A percentile compares a stretch with the other conserved stretches of the same genome.
These are phyloP conservation scores for Colletotrichum orchidophilum DNA, from an alignment of 2,329 filamentous ascomycete species.

Conservation along the genomic window DNA sequence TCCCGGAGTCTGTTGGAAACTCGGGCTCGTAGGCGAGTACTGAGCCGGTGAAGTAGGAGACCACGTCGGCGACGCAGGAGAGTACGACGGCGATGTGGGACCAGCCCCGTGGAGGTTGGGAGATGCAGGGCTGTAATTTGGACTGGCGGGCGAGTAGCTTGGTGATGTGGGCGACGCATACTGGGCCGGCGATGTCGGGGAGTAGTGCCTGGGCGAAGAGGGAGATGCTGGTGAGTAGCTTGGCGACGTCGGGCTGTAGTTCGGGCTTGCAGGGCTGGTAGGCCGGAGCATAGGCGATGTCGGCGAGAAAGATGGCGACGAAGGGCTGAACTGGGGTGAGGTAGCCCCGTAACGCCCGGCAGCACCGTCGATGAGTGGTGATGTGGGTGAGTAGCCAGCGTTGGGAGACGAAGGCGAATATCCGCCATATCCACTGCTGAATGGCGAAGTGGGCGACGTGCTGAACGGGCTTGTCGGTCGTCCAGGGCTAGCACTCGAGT, in stretches of 20 bases:
- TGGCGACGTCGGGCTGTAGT: constrained; percentile 73
- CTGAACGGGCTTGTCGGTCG: constrained; percentile 79
- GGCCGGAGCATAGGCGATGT: constrained; percentile 68
- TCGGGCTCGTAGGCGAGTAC: constrained; percentile 72
- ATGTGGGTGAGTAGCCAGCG: constrained; percentile 80
- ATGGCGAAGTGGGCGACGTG: constrained; percentile 72
- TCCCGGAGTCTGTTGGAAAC: constrained; percentile 64
- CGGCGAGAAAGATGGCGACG: constrained; percentile 71
- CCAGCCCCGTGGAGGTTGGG: constrained; percentile 59
- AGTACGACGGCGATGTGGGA: constrained; percentile 69
- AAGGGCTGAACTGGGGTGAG: constrained; percentile 71
- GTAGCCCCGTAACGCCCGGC: constrained; percentile 59
- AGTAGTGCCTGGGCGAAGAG: constrained; percentile 65
- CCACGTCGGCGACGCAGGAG: constrained; percentile 78
- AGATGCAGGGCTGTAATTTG: constrained; percentile 77
- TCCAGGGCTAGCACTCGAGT: constrained; percentile 69
- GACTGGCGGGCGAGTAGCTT: constrained; percentile 75
- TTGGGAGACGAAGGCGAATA: constrained; percentile 84
- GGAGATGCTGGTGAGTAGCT: constrained; percentile 72
- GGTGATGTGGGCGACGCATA: constrained; percentile 82
- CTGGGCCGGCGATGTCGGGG: constrained; percentile 75
- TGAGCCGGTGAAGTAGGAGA: constrained; percentile 77
- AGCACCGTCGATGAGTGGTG: constrained; percentile 68
- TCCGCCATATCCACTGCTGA: constrained; percentile 64
- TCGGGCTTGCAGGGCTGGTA: constrained; percentile 65